A percentile compares a stretch with the other conserved stretches of the same genome.
These are phyloP conservation scores for Diaporthe eres DNA, from an alignment of 2,329 filamentous ascomycete species.

Conservation along the genomic window DNA sequence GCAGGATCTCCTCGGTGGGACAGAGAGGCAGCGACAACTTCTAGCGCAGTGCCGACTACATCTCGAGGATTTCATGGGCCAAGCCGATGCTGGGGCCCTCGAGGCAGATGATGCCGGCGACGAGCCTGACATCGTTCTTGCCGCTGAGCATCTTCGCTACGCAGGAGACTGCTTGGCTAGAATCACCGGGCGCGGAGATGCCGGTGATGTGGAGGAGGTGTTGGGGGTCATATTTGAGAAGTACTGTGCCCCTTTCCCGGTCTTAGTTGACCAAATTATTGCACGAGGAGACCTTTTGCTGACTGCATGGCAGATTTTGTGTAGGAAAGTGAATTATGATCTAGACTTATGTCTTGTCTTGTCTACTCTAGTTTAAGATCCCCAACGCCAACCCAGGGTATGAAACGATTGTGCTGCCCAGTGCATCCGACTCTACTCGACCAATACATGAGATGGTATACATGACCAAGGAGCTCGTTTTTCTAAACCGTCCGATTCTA, in stretches of 20 bases:
- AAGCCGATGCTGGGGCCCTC: slow-evolving; percentile 61
- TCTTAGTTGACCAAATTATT: background rate
- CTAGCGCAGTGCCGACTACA: slow-evolving; percentile 80
- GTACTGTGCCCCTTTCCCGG: slow-evolving; percentile 64
- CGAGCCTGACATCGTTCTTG: slow-evolving; percentile 87
- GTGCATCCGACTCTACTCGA: background rate
- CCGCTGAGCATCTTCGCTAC: slow-evolving; percentile 87
- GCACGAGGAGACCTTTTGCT: background rate
- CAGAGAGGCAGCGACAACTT: slow-evolving; percentile 88
- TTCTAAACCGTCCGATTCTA: slow-evolving; percentile 7
- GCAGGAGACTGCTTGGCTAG: slow-evolving; percentile 85
- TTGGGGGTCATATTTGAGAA: slow-evolving; percentile 98
- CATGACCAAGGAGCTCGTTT: slow-evolving; percentile 7
- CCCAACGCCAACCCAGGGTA: slow-evolving; percentile 11
- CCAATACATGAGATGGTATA: slow-evolving; percentile 24
- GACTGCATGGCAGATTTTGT: slow-evolving; percentile 62
- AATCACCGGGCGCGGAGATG: slow-evolving; percentile 89
- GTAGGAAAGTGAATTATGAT: slow-evolving; percentile 63
- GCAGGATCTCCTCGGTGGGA: slow-evolving; percentile 90
- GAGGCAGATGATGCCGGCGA: slow-evolving; percentile 48
- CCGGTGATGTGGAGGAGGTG: slow-evolving; percentile 94
- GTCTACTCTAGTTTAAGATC: slow-evolving; percentile 34
- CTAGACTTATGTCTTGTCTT: slow-evolving; percentile 39
- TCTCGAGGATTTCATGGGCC: slow-evolving; percentile 79
- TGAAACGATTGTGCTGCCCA: slow-evolving; percentile 28